phyloP scores from a whole-genome alignment of 2,329 filamentous ascomycete species.

The Leptographium galeiforme region DNA sequence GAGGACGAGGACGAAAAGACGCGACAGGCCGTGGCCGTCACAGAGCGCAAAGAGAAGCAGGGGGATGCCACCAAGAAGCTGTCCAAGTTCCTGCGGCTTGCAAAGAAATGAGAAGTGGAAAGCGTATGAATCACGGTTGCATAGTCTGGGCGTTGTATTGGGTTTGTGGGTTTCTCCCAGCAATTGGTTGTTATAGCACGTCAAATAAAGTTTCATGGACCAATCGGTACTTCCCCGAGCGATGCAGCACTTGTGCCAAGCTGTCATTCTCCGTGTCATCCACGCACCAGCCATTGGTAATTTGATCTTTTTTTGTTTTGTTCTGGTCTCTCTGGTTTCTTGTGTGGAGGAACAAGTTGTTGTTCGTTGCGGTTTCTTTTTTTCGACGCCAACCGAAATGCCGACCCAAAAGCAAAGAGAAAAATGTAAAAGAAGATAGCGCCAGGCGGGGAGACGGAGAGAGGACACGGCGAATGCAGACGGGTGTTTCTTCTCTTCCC shows the following conservation, averaged over 20 bases:
- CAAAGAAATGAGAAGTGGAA: conserved; percentile 8
- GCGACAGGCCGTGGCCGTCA: conserved; percentile 13
- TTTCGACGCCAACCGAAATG: conserved; percentile 11
- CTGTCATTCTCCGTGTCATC: too few relatives aligned
- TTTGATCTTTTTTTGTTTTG: not conserved
- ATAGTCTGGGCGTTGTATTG: too few relatives aligned
- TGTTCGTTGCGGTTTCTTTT: conserved; percentile 3
- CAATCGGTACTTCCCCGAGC: too few relatives aligned
- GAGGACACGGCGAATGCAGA: not conserved
- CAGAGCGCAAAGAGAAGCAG: conserved; percentile 15
- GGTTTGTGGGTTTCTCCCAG: too few relatives aligned
- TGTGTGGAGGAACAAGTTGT: not conserved
- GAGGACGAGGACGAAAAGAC: conserved; percentile 23
- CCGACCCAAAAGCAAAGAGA: conserved; percentile 11
- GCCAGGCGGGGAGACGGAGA: conserved; percentile 32
- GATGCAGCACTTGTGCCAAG: too few relatives aligned
- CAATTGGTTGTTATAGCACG: too few relatives aligned
- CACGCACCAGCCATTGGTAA: not conserved
- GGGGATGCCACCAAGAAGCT: conserved; percentile 20
- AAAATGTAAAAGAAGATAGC: conserved; percentile 2
- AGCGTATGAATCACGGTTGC: not conserved
- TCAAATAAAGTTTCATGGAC: too few relatives aligned
- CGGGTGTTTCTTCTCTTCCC: not conserved
- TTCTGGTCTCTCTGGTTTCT: not conserved
- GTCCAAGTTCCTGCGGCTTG: conserved; percentile 12